Evolutionary conservation across 1,284 basidiomycete species (phyloP).

Genomic region (Lignosus rhinocerotis): DNA sequence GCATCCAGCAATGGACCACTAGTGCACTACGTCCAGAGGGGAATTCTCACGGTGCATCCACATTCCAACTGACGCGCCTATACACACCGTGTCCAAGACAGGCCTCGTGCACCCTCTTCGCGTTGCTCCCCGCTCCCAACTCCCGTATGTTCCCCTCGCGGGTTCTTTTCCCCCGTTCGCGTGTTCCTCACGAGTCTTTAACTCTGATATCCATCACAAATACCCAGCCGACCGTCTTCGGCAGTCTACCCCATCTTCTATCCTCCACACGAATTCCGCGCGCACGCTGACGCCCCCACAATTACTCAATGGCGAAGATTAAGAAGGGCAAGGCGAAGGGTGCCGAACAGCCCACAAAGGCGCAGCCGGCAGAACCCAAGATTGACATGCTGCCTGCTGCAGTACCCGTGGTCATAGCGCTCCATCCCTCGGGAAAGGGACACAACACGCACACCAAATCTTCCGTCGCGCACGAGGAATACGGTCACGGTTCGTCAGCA

Average conservation of each 20-base stretch:
- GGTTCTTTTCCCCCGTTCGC: background rate
- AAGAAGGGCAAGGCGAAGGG: constrained; percentile 20
- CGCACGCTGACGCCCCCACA: constrained; percentile 12
- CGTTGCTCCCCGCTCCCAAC: background rate
- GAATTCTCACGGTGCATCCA: background rate
- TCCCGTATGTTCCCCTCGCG: background rate
- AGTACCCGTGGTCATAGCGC: constrained; percentile 6
- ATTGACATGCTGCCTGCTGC: constrained; percentile 3
- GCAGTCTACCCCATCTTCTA: background rate
- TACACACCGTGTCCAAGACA: background rate
- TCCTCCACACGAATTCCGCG: constrained; percentile 12
- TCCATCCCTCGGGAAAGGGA: constrained; percentile 7
- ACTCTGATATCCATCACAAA: background rate
- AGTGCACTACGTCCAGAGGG: background rate
- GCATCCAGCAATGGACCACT: no score
- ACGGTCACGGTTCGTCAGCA: constrained; percentile 17
- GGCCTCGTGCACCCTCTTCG: background rate
- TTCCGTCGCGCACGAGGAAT: constrained; percentile 10
- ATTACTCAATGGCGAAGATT: constrained; percentile 21
- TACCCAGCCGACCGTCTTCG: background rate
- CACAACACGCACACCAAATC: constrained; percentile 13
- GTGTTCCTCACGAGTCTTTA: background rate
- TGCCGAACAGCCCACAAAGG: constrained; percentile 10
- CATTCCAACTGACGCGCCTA: background rate
- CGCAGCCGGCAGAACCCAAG: constrained; percentile 5